A percentile compares a stretch with the other conserved stretches of the same genome.
Conservation (phyloP, 2,329 filamentous ascomycete species). For the Grosmannia serpens region DNA sequence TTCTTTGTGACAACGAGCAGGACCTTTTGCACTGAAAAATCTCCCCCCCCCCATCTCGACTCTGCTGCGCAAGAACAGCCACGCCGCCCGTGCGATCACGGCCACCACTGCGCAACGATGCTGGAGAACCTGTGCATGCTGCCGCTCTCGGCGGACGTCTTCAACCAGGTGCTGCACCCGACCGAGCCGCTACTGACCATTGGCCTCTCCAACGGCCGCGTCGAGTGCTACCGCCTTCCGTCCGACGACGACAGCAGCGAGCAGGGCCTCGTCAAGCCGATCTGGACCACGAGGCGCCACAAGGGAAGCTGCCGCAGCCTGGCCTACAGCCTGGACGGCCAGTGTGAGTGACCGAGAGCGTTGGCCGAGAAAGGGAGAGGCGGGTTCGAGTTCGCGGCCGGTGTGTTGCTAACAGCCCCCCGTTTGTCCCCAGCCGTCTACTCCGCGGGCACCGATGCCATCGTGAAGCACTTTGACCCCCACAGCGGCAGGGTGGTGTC, state of each 20-base stretch:
- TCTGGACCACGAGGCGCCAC: slow-evolving; percentile 81
- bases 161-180: slow-evolving; percentile 79
- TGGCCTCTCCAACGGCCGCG: slow-evolving; percentile 73
- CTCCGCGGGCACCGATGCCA: slow-evolving; percentile 48
- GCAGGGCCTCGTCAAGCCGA: slow-evolving; percentile 64
- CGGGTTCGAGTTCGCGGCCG: no score
- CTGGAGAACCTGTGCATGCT: slow-evolving; percentile 88
- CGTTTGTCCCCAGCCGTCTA: slow-evolving; percentile 35
- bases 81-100: not conserved
- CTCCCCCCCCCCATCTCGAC: not conserved
- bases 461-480: slow-evolving; percentile 43
- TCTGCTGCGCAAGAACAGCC: not conserved
- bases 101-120: slow-evolving; percentile 36
- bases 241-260: slow-evolving; percentile 44
- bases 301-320: slow-evolving; percentile 86
- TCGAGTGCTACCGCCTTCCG: slow-evolving; percentile 70
- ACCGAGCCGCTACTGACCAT: slow-evolving; percentile 74
- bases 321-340: slow-evolving; percentile 67
- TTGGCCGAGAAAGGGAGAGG: no score
- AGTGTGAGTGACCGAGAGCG: slow-evolving; percentile 43
- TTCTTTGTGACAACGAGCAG: not conserved
- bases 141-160: slow-evolving; percentile 75
- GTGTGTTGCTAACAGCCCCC: not conserved
- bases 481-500: slow-evolving; percentile 57
- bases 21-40: not conserved